Percentiles rank a stretch among this genome's conserved stretches.
phyloP scores from a whole-genome alignment of 164 flowering plant species.

The Chimonanthus praecox region DNA sequence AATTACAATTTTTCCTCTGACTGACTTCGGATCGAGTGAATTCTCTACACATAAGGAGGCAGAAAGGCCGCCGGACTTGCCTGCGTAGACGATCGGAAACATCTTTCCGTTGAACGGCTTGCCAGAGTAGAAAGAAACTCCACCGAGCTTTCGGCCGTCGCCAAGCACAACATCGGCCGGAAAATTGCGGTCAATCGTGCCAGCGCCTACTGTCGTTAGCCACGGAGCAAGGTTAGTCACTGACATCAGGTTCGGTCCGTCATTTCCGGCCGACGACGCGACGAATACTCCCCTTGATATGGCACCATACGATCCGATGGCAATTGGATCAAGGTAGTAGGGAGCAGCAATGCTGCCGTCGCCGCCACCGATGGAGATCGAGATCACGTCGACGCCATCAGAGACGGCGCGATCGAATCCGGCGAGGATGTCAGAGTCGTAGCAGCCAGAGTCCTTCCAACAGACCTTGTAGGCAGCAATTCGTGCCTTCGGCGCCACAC shows the following conservation, averaged over 20 bases:
- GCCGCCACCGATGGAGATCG: slow-evolving; percentile 83
- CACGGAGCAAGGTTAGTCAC: slow-evolving; percentile 84
- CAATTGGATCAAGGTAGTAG: slow-evolving; percentile 77
- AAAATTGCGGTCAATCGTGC: slow-evolving; percentile 76
- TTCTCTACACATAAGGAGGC: slow-evolving; percentile 70
- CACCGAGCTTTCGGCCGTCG: slow-evolving; percentile 46
- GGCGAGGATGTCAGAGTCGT: slow-evolving; percentile 81
- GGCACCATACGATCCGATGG: slow-evolving; percentile 74
- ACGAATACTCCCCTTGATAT: slow-evolving; percentile 58
- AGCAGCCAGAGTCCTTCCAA: slow-evolving; percentile 82
- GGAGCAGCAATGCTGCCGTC: slow-evolving; percentile 63
- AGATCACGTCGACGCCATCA: slow-evolving; percentile 90
- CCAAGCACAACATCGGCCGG: slow-evolving; percentile 62
- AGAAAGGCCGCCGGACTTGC: slow-evolving; percentile 48
- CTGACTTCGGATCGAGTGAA: slow-evolving; percentile 48
- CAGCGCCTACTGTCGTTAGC: slow-evolving; percentile 77
- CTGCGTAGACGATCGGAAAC: slow-evolving; percentile 67
- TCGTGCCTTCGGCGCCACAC: slow-evolving; percentile 90
- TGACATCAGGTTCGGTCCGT: slow-evolving; percentile 63
- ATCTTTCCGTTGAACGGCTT: slow-evolving; percentile 36
- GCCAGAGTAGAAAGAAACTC: slow-evolving; percentile 76
- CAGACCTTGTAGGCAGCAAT: slow-evolving; percentile 88
- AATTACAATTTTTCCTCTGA: slow-evolving; percentile 66
- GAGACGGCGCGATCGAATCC: slow-evolving; percentile 81
- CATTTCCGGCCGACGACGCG: slow-evolving; percentile 76